Evolutionary conservation across 192 early-diverging fungal species (phyloP).

Genomic region (Gaertneriomyces sp.): DNA sequence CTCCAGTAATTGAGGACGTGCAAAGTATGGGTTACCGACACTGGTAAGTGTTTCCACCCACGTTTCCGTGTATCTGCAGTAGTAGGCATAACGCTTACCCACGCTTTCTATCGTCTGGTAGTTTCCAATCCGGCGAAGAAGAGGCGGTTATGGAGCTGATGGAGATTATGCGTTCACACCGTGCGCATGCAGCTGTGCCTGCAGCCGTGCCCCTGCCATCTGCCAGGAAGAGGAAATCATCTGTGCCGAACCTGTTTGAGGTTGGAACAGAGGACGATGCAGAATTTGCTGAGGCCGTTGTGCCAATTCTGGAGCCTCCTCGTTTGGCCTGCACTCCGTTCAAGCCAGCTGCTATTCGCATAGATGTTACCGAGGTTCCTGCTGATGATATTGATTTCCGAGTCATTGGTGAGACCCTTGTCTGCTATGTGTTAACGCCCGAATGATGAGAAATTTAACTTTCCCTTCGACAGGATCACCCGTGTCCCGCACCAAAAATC

Average conservation of each 20-base stretch:
- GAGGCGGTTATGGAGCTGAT: conserved; percentile 22
- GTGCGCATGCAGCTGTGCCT: neutral
- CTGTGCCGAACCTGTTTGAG: conserved; percentile 19
- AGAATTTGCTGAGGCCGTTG: no score
- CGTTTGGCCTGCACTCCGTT: conserved; percentile 19
- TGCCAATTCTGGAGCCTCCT: conserved; percentile 8
- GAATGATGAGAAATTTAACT: neutral
- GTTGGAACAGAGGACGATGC: neutral
- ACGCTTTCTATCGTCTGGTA: neutral
- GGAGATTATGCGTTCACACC: conserved; percentile 17
- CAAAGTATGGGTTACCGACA: conserved; percentile 5
- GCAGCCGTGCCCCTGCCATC: neutral
- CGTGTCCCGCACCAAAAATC: conserved; percentile 21
- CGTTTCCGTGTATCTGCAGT: neutral
- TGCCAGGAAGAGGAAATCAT: conserved; percentile 3
- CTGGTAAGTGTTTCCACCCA: neutral
- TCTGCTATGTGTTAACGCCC: neutral
- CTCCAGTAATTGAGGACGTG: conserved; percentile 1
- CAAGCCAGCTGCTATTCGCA: conserved; percentile 4
- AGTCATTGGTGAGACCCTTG: no score
- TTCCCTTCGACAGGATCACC: conserved; percentile 3
- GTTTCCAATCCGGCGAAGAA: conserved; percentile 7
- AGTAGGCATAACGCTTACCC: neutral
- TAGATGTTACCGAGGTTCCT: neutral
- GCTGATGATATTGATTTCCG: no score